phyloP scores from a whole-genome alignment of 1,284 basidiomycete species.

The Caloboletus inedulis region DNA sequence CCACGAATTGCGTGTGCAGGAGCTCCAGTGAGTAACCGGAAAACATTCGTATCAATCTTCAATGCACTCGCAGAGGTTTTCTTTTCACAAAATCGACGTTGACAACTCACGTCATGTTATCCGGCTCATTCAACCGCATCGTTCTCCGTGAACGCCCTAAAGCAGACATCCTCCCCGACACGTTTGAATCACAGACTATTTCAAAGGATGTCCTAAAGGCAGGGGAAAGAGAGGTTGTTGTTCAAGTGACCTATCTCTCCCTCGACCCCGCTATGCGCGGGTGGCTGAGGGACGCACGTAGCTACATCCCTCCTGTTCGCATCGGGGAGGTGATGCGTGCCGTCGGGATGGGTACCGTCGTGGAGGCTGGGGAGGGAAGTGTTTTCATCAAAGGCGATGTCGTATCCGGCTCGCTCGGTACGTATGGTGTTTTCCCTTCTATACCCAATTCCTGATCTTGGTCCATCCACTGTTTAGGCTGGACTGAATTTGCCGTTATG shows the following conservation, averaged over 20 bases:
- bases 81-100: neutral
- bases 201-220: conserved; percentile 53
- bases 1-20: neutral
- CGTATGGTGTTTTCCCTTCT: conserved; percentile 19
- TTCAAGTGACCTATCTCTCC: conserved; percentile 73
- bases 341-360: conserved; percentile 64
- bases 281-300: conserved; percentile 70
- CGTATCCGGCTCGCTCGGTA: conserved; percentile 60
- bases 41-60: neutral
- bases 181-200: conserved; percentile 64
- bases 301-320: conserved; percentile 70
- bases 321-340: conserved; percentile 86
- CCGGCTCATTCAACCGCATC: conserved; percentile 57
- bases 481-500: conserved; percentile 74
- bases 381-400: conserved; percentile 62
- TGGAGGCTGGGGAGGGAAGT: conserved; percentile 54
- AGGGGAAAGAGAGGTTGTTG: conserved; percentile 58
- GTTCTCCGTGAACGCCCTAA: conserved; percentile 72
- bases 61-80: neutral
- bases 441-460: conserved; percentile 2
- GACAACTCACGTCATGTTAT: conserved; percentile 13
- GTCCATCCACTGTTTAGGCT: conserved; percentile 44
- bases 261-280: conserved; percentile 86
- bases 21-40: neutral
- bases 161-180: conserved; percentile 61